Percentiles rank a stretch among this genome's conserved stretches.
Conservation (phyloP, 1,284 basidiomycete genomes). For the Naganishia cerealis region DNA sequence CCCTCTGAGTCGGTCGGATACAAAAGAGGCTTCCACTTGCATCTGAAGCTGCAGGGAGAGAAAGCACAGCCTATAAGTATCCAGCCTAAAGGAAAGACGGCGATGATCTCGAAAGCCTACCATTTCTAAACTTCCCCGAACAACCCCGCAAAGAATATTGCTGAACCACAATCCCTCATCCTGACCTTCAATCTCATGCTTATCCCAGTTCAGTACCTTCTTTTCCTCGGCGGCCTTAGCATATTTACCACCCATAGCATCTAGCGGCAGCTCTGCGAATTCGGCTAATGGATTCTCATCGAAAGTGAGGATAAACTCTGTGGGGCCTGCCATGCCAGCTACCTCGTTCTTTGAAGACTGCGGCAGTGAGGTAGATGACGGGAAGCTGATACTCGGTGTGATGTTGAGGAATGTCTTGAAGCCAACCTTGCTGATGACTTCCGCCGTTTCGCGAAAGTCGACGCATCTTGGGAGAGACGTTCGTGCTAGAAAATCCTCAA, state of each 20-base stretch:
- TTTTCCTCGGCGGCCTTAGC: conserved; percentile 21
- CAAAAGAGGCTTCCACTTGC: conserved; percentile 86
- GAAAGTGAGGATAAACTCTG: conserved; percentile 75
- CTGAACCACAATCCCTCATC: conserved; percentile 94
- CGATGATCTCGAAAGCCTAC: conserved; percentile 58
- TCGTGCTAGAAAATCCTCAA: conserved; percentile 95
- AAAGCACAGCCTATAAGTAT: neutral
- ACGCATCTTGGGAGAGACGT: conserved; percentile 79
- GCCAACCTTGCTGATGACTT: conserved; percentile 93
- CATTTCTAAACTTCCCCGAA: conserved; percentile 95
- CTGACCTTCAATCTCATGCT: conserved; percentile 27
- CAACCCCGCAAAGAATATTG: conserved; percentile 90
- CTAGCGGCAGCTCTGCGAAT: conserved; percentile 94
- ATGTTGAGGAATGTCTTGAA: conserved; percentile 98
- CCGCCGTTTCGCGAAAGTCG: conserved; percentile 90
- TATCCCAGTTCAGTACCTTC: conserved; percentile 15
- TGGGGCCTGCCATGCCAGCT: conserved; percentile 40
- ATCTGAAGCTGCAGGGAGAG: conserved; percentile 74
- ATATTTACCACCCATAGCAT: conserved; percentile 61
- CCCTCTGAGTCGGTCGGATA: conserved; percentile 85
- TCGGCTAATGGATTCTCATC: conserved; percentile 97
- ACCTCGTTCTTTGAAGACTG: conserved; percentile 38
- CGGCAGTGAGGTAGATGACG: conserved; percentile 56
- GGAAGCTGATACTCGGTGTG: conserved; percentile 76
- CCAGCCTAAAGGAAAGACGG: neutral